Conservation (phyloP, 345 rosid species). For the Bruguiera parviflora region DNA sequence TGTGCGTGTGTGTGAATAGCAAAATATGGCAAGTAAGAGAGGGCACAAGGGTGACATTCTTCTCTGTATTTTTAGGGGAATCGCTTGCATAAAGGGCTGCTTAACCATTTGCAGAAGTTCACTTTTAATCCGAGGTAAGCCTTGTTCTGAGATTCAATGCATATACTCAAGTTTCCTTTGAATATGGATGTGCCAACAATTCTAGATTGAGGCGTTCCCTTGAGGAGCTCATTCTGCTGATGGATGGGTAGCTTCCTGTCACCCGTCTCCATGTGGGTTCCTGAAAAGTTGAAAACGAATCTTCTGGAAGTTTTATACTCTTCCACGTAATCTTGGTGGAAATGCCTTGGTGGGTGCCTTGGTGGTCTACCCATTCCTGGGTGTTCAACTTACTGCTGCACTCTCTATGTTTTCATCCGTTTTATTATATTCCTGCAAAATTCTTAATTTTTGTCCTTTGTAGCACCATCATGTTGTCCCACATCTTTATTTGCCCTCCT, state of each 20-base stretch:
- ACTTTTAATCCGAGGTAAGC: constrained; percentile 91
- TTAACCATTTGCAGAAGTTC: constrained; percentile 96
- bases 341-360: no score
- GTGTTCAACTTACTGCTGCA: no score
- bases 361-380: no score
- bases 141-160: constrained; percentile 9
- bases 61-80: constrained; percentile 52
- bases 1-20: no score
- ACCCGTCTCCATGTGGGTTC: background rate
- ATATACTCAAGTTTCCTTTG: background rate
- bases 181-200: background rate
- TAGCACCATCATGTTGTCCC: constrained; percentile 1
- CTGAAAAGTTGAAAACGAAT: background rate
- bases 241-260: background rate
- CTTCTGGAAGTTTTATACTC: background rate
- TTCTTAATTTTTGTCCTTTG: background rate
- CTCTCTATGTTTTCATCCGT: background rate
- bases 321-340: no score
- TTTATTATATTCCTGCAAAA: background rate
- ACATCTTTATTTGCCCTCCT: constrained; percentile 14
- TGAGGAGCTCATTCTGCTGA: background rate
- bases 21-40: no score
- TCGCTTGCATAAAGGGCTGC: constrained; percentile 73
- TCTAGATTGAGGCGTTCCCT: background rate
- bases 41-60: background rate